Evolutionary conservation across 352 stramenopile genomes (phyloP).

Genomic region (Globisporangium paddicum): DNA sequence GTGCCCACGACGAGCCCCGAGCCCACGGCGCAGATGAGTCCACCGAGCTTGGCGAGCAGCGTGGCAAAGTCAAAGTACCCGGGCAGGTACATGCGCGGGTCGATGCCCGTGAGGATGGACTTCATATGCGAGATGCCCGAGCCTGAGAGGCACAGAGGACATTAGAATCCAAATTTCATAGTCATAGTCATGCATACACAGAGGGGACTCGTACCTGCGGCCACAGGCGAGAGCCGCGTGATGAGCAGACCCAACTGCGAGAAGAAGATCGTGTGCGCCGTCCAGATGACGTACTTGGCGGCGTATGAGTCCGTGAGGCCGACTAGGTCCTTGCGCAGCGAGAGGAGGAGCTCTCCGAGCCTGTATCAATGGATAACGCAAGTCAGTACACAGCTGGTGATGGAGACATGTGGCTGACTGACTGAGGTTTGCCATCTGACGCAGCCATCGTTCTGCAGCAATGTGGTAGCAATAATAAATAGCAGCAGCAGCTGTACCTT

Average conservation of each 20-base stretch:
- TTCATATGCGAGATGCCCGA: conserved; percentile 89
- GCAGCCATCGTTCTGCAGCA: background rate
- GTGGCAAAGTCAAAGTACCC: conserved; percentile 81
- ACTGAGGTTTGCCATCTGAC: background rate
- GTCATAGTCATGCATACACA: background rate
- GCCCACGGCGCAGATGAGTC: conserved; percentile 92
- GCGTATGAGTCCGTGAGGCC: conserved; percentile 22
- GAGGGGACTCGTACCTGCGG: conserved; percentile 23
- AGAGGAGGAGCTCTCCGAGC: conserved; percentile 30
- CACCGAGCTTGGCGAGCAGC: conserved; percentile 89
- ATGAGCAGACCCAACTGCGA: conserved; percentile 61
- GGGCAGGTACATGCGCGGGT: conserved; percentile 73
- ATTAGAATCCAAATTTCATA: too few species aligned
- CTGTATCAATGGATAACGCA: background rate
- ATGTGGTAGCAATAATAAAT: background rate
- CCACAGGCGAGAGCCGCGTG: conserved; percentile 67
- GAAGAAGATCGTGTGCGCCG: conserved; percentile 65
- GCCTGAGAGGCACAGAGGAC: conserved; percentile 16
- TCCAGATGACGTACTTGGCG: conserved; percentile 53
- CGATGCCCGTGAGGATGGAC: conserved; percentile 81
- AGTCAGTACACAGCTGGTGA: background rate
- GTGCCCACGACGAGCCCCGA: conserved; percentile 95
- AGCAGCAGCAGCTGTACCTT: conserved; percentile 5
- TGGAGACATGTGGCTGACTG: background rate
- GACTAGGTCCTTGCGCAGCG: conserved; percentile 40